Conservation (phyloP, 2,329 filamentous ascomycete genomes). For the Tolypocladium album region DNA sequence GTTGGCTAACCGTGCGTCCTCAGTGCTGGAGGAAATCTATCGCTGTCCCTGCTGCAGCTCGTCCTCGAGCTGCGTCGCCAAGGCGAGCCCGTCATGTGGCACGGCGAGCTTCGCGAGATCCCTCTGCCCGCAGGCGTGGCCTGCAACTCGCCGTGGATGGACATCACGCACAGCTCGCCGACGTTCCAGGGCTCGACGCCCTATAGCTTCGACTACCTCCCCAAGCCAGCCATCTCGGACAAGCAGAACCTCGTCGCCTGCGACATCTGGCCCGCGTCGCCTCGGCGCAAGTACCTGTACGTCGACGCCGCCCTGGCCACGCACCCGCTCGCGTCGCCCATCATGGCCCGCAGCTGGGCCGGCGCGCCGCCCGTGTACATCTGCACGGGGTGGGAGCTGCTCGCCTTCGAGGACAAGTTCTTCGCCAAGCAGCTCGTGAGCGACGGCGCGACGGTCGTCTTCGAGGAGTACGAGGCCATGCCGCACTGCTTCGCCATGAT, state of each 20-base stretch:
- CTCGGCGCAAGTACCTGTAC: conserved; percentile 44
- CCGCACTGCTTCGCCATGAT: conserved; percentile 62
- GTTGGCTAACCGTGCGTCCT: background rate
- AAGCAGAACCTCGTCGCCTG: conserved; percentile 29
- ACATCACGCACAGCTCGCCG: conserved; percentile 48
- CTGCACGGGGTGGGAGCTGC: conserved; percentile 58
- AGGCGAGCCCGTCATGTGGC: conserved; percentile 42
- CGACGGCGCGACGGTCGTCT: conserved; percentile 51
- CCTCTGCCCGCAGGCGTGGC: conserved; percentile 58
- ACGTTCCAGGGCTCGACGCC: conserved; percentile 15
- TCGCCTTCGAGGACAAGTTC: conserved; percentile 56
- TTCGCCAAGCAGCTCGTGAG: conserved; percentile 43
- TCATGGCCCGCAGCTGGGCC: conserved; percentile 49
- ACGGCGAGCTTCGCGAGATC: conserved; percentile 45
- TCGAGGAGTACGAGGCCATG: conserved; percentile 71
- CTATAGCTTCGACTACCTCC: conserved; percentile 28
- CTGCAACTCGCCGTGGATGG: conserved; percentile 58
- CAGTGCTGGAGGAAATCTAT: conserved; percentile 64
- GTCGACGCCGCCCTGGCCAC: conserved; percentile 39
- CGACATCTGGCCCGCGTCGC: conserved; percentile 44
- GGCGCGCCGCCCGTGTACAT: conserved; percentile 57
- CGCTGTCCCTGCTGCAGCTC: conserved; percentile 55
- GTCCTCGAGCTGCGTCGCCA: conserved; percentile 50
- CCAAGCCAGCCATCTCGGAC: conserved; percentile 33
- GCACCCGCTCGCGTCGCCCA: conserved; percentile 59